Percentiles rank a stretch among this genome's conserved stretches.
phyloP scores from a whole-genome alignment of 1,284 basidiomycete species.

The Mycena sp. region DNA sequence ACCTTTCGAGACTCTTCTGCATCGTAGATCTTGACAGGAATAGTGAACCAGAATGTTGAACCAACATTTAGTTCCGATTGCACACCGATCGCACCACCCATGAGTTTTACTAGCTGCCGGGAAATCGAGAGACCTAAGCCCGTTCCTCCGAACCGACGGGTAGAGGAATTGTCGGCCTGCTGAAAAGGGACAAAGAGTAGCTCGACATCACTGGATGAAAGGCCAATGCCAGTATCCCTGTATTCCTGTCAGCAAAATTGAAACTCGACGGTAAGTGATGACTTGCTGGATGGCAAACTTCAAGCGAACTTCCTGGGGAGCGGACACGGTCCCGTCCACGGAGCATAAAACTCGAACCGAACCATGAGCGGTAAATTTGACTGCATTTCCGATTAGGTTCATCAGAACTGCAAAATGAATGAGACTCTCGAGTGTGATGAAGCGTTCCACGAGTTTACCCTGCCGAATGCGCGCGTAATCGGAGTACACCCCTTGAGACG shows the following conservation, averaged over 20 bases:
- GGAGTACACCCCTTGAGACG: conserved; percentile 67
- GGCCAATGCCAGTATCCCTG: conserved; percentile 77
- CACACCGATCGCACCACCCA: conserved; percentile 78
- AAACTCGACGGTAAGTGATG: neutral
- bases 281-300: conserved; percentile 75
- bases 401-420: conserved; percentile 61
- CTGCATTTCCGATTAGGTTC: conserved; percentile 81
- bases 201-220: conserved; percentile 72
- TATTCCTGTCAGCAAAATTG: conserved; percentile 13
- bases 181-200: conserved; percentile 78
- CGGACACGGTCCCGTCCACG: conserved; percentile 53
- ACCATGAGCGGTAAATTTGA: conserved; percentile 75
- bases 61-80: conserved; percentile 71
- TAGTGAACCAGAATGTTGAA: conserved; percentile 77
- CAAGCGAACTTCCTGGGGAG: conserved; percentile 59
- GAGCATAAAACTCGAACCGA: conserved; percentile 71
- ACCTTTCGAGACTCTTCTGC: conserved; percentile 67
- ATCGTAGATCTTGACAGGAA: conserved; percentile 68
- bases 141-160: conserved; percentile 76
- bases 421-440: neutral
- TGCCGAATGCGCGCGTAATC: conserved; percentile 80
- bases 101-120: conserved; percentile 76
- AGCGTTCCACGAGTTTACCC: conserved; percentile 50
- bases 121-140: conserved; percentile 80
- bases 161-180: conserved; percentile 81